Conservation (phyloP, 2,329 filamentous ascomycete species). For the Pseudocercospora macadamiae region DNA sequence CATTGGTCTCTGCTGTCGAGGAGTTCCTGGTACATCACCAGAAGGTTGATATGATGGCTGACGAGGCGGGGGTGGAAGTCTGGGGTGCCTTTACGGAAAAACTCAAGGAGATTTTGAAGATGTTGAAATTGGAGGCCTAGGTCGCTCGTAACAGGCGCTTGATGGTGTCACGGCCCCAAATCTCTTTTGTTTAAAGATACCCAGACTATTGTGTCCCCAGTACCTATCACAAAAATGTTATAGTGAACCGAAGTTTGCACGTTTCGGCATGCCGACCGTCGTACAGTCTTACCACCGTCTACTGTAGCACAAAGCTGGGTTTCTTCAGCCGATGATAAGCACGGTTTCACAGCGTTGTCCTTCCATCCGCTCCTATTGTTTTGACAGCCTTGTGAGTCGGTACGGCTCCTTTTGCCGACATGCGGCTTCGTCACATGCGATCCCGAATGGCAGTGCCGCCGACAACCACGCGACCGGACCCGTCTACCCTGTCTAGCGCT, state of each 20-base stretch:
- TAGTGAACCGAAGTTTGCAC: neutral
- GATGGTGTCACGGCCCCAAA: neutral
- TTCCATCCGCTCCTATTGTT: neutral
- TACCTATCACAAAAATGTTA: neutral
- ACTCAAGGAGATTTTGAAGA: conserved; percentile 56
- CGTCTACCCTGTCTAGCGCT: neutral
- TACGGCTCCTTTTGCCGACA: neutral
- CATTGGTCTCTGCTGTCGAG: conserved; percentile 60
- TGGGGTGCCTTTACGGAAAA: conserved; percentile 56
- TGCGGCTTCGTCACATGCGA: neutral
- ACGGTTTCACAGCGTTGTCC: neutral
- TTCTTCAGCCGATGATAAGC: conserved; percentile 6
- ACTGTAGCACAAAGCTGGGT: neutral
- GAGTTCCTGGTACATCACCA: conserved; percentile 66
- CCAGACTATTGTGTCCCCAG: conserved; percentile 1
- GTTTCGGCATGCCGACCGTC: neutral
- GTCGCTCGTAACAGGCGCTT: neutral
- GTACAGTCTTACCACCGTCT: neutral
- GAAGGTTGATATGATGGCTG: conserved; percentile 58
- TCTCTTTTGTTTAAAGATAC: conserved; percentile 6
- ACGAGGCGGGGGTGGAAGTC: conserved; percentile 51
- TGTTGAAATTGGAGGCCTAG: conserved; percentile 26
- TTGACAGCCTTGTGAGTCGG: neutral
- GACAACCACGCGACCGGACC: conserved; percentile 1
- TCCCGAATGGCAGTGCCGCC: neutral